Percentiles rank a stretch among this genome's conserved stretches.
Evolutionary conservation across 2,329 filamentous ascomycete genomes (phyloP).

Genomic region (Pseudogymnoascus sp.): DNA sequence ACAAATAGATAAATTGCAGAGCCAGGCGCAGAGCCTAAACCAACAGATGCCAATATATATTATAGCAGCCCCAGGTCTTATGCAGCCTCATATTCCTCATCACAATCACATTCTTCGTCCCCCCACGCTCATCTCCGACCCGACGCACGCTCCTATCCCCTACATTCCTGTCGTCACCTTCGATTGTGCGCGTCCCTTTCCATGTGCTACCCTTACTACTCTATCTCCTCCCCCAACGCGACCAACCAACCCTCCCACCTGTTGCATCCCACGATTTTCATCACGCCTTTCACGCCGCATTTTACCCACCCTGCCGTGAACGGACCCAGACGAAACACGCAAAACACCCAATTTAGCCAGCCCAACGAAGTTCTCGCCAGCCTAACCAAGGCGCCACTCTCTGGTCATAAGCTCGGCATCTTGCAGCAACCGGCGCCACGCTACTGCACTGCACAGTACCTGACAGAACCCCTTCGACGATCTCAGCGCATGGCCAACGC

Average conservation of each 20-base stretch:
- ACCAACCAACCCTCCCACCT: neutral
- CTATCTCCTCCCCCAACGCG: neutral
- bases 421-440: neutral
- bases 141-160: neutral
- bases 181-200: neutral
- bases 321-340: neutral
- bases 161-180: neutral
- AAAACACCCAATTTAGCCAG: neutral
- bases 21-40: neutral
- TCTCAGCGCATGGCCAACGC: neutral
- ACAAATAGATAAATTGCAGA: neutral
- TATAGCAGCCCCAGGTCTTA: neutral
- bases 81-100: neutral
- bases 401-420: slow-evolving; percentile 1
- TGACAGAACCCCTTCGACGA: neutral
- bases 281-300: neutral
- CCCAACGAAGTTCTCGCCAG: neutral
- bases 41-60: neutral
- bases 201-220: neutral
- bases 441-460: neutral
- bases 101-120: neutral
- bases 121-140: neutral
- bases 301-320: neutral
- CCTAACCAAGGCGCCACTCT: neutral
- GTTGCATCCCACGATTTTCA: neutral